Conservation (phyloP, 306 rosid genomes). For the Acacia crassicarpa region DNA sequence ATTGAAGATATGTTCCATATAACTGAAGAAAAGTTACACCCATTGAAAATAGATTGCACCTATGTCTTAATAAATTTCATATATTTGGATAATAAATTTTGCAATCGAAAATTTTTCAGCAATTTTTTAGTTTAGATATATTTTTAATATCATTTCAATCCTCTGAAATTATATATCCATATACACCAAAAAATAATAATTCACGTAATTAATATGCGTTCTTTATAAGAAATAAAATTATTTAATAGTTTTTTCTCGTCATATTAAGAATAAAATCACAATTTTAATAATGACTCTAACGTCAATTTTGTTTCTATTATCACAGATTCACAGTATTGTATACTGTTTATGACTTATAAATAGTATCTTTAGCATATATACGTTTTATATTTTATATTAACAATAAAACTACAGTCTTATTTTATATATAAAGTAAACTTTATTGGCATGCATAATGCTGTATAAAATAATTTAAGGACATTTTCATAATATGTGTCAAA, state of each 20-base stretch:
- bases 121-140: not conserved
- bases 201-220: not conserved
- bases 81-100: too few species aligned
- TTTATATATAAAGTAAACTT: not conserved
- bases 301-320: not conserved
- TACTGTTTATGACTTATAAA: too few species aligned
- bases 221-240: not conserved
- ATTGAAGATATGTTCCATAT: too few species aligned
- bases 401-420: not conserved
- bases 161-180: not conserved
- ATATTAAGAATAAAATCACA: not conserved
- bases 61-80: too few species aligned
- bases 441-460: not conserved
- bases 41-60: too few species aligned
- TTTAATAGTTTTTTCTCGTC: not conserved
- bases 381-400: not conserved
- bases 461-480: not conserved
- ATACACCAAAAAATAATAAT: not conserved
- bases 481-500: not conserved
- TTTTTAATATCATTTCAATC: not conserved
- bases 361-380: not conserved
- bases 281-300: not conserved
- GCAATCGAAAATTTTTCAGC: too few species aligned
- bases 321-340: too few species aligned
- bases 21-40: too few species aligned